Evolutionary conservation across 345 rosid species (phyloP), one percentile per base, ranked within the genome.

Genomic region (Melastoma malabathricum): DNA sequence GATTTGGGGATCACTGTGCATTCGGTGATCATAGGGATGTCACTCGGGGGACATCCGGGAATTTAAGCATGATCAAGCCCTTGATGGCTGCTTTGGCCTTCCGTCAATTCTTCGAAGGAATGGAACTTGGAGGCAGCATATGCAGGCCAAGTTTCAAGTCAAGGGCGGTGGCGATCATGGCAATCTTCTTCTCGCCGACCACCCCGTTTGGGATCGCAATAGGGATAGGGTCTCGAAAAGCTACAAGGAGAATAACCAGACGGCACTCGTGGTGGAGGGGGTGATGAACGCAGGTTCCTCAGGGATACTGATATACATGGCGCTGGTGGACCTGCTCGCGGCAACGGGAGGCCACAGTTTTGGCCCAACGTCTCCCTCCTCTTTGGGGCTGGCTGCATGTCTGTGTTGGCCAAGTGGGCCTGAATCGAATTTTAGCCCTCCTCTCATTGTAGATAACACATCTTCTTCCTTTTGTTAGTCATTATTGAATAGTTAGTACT

Each of bases 41-140:
- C 92, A 0, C 38, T 78, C 34, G 95, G 95, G n/a, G n/a, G 47
- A 81, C 84, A 1, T 80, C 84, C 0, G 68, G 68, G 61, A 78
- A 69, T 59, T 73, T 81, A 1, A 59, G 66, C 15, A 69, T 73
- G 5, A 69, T 86, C 48, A 80, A 51, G 52, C 79, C 78, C 1
- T 65, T 83, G 1, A 46, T 83, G 0, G 86, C 79, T 4, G 92
- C 92, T 2, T 74, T 86, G 51, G 63, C 80, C 20, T 86, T 86
- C 52, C 95, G 82, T 52, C 95, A 86, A 31, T 74, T 78, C 68
- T 86, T 78, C 34, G 95, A 82, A 60, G 92, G 88, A 46, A 80
- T 82, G 75, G 88, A 83, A 12, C 80, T 82, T 3, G 92, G 95
- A 0, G 84, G 89, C 0, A 78, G 84, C 64, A 78, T 83, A 43